A percentile compares a stretch with the other conserved stretches of the same genome.
phyloP scores from a whole-genome alignment of 148 eudicot genomes.

The Diospyros kaki region DNA sequence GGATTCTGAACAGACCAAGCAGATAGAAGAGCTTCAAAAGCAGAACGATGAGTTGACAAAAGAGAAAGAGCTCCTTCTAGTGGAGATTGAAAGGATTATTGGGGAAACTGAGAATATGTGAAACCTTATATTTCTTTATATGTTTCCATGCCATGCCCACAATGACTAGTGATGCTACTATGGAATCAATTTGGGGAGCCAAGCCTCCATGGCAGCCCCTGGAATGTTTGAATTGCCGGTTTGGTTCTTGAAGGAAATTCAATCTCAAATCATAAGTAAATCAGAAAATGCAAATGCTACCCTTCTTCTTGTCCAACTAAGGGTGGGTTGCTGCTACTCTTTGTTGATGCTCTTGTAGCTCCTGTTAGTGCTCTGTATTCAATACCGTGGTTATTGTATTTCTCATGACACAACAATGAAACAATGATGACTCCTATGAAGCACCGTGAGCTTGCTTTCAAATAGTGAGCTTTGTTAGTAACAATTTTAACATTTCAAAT shows the following conservation, averaged over 20 bases:
- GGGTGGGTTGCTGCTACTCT: constrained; percentile 4
- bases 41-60: constrained; percentile 37
- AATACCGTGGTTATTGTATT: not conserved
- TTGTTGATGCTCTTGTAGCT: not conserved
- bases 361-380: not conserved
- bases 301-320: not conserved
- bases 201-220: not conserved
- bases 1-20: constrained; percentile 62
- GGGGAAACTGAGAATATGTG: constrained; percentile 23
- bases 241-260: no score
- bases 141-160: not conserved
- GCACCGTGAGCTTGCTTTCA: no score
- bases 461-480: no score
- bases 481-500: no score
- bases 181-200: not conserved
- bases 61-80: constrained; percentile 53
- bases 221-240: not conserved
- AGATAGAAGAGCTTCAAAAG: constrained; percentile 51
- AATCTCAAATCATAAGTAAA: no score
- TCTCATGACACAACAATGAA: not conserved
- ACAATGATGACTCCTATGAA: not conserved
- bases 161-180: not conserved
- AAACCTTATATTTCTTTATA: not conserved
- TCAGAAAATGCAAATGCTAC: not conserved
- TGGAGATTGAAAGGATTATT: constrained; percentile 52